Evolutionary conservation across 805 yeast species (phyloP).

Genomic region (Lipomyces chichibuensis): DNA sequence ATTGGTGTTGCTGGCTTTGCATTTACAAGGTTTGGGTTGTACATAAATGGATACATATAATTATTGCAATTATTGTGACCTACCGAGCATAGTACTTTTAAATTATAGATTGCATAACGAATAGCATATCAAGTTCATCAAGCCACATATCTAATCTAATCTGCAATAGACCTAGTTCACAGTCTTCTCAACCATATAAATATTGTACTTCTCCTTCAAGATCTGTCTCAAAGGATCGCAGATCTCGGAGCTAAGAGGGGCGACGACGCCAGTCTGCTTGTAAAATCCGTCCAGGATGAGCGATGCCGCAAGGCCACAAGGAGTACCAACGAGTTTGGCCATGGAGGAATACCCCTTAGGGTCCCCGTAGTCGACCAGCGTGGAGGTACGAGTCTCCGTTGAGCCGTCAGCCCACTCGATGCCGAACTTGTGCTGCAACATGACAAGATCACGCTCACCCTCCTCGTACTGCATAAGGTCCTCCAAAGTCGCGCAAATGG

Average conservation of each 20-base stretch:
- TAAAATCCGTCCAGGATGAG: constrained; percentile 82
- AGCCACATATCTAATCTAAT: background rate
- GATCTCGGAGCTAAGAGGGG: constrained; percentile 89
- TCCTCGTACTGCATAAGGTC: constrained; percentile 93
- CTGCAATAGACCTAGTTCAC: constrained; percentile 43
- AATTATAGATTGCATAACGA: background rate
- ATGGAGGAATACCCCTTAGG: constrained; percentile 91
- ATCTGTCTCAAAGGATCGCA: constrained; percentile 89
- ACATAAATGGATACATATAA: too few species aligned
- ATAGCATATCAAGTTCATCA: background rate
- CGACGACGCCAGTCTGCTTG: constrained; percentile 76
- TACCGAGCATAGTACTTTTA: background rate
- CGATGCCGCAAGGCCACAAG: constrained; percentile 93
- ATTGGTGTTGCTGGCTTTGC: background rate
- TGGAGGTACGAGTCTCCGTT: constrained; percentile 90
- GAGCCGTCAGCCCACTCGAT: constrained; percentile 95
- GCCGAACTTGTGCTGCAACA: constrained; percentile 96
- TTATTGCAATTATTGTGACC: background rate
- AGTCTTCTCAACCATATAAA: constrained; percentile 87
- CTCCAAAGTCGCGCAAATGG: constrained; percentile 95
- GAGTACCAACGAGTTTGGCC: constrained; percentile 98
- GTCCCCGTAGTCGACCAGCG: constrained; percentile 91
- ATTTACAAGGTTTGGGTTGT: background rate
- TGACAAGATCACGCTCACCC: constrained; percentile 93
- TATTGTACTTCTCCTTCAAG: constrained; percentile 86